Conservation (phyloP, 352 stramenopile species). For the Pythium rhizo-oryzae region DNA sequence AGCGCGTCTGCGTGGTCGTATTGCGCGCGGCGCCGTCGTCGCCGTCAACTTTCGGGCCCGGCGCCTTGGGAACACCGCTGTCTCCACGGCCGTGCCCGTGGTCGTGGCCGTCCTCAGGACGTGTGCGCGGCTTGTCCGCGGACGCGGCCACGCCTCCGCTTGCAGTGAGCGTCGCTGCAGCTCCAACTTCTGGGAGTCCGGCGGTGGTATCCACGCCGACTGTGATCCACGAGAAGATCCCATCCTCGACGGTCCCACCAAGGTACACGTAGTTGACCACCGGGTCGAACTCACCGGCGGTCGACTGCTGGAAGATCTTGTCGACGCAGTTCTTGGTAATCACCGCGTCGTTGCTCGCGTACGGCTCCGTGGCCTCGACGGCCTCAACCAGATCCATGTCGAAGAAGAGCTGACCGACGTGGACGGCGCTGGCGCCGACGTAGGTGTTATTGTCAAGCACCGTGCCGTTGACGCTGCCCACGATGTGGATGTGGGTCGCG, state of each 20-base stretch:
- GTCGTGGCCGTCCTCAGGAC: neutral
- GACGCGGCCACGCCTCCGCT: conserved; percentile 4
- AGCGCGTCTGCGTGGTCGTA: neutral
- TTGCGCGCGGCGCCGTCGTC: neutral
- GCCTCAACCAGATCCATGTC: conserved; percentile 16
- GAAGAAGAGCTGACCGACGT: conserved; percentile 29
- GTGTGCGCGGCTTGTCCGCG: neutral
- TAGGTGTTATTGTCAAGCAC: conserved; percentile 27
- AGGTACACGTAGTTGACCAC: conserved; percentile 40
- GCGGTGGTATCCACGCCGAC: conserved; percentile 24
- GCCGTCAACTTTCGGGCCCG: neutral
- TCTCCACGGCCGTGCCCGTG: neutral
- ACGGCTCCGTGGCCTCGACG: conserved; percentile 4
- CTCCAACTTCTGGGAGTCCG: conserved; percentile 21
- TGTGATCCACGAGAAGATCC: conserved; percentile 26
- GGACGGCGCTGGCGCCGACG: neutral
- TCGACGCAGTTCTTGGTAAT: conserved; percentile 31
- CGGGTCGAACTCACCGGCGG: conserved; percentile 35
- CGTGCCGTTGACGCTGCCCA: conserved; percentile 18
- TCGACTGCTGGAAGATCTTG: conserved; percentile 30
- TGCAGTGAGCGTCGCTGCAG: conserved; percentile 24
- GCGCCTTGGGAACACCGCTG: neutral
- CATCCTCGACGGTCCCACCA: conserved; percentile 33
- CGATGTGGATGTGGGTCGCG: conserved; percentile 23
- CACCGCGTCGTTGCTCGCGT: too few species aligned